Evolutionary conservation across 108 stramenopile species (phyloP), one percentile per base, ranked within the genome.

Genomic region (Chaetoceros muelleri): DNA sequence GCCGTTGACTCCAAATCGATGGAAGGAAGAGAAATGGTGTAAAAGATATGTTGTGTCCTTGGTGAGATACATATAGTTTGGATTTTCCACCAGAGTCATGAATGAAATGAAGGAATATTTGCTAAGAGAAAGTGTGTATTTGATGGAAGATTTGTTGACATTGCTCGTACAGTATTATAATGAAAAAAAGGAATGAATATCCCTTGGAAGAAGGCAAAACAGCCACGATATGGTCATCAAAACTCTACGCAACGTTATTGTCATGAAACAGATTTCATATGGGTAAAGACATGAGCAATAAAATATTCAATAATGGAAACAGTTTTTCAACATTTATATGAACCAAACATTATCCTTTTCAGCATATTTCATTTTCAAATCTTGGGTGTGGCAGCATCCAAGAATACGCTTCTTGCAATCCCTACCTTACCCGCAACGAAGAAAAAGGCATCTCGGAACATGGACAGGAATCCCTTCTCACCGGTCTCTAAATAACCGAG

Each of bases 1-100:
- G 92, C 92, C 23, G 58, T 94, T 45, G 92, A 94, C 51, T 81
- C 79, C 49, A 67, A 64, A 45, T 62, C 85, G 40, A 85, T 94
- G 88, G 49, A 70, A 17, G 61, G 62, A 22, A 49, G 67, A 55
- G n/a, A 5, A 45, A 44, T 23, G 48, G 48, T 23, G n/a, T n/a
- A n/a, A 10, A 44, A 44, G 10, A 44, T 44, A 44, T 44, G 10
- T 10, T 44, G 44, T n/a, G n/a, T n/a, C n/a, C n/a, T n/a, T n/a
- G n/a, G n/a, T n/a, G n/a, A n/a, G n/a, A n/a, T n/a, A n/a, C n/a
- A n/a, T n/a, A n/a, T n/a, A n/a, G n/a, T n/a, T n/a, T n/a, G n/a
- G n/a, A n/a, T n/a, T n/a, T n/a, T n/a, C n/a, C n/a, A 40, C 34
- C 34, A 40, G 34, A 40, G 34, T 40, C 34, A 40, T 40, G 13